A percentile compares a stretch with the other conserved stretches of the same genome.
phyloP scores from a whole-genome alignment of 805 yeast species.

The Brettanomyces naardenensis region DNA sequence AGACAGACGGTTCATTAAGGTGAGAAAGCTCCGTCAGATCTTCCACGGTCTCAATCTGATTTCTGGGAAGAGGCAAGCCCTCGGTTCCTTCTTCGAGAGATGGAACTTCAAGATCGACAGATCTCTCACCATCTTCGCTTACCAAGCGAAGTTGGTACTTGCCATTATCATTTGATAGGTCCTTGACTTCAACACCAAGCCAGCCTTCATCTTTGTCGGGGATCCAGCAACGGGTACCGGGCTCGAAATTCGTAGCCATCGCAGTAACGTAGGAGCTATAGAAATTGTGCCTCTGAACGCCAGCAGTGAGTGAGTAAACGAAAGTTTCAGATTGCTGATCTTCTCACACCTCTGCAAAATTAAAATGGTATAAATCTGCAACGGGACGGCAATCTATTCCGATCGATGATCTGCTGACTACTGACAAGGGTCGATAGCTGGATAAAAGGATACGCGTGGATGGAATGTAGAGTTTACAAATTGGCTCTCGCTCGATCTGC shows the following conservation, averaged over 20 bases:
- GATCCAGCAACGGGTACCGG: slow-evolving; percentile 73
- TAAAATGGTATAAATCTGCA: no score
- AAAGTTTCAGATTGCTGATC: no score
- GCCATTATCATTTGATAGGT: slow-evolving; percentile 31
- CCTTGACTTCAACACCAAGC: slow-evolving; percentile 59
- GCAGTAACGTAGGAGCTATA: background rate
- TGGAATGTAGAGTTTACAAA: no score
- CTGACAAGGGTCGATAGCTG: no score
- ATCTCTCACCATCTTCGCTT: slow-evolving; percentile 41
- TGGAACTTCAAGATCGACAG: slow-evolving; percentile 40
- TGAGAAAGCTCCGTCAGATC: slow-evolving; percentile 90
- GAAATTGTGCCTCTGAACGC: no score
- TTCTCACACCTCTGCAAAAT: no score
- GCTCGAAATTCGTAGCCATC: slow-evolving; percentile 29
- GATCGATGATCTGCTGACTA: no score
- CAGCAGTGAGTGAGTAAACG: no score
- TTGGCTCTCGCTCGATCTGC: no score
- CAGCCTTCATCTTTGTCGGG: slow-evolving; percentile 70
- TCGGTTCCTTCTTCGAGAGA: slow-evolving; percentile 43
- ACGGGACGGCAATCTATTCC: no score
- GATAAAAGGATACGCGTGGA: no score
- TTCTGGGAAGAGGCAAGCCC: slow-evolving; percentile 72
- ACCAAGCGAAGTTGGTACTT: slow-evolving; percentile 44
- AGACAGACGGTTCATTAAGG: slow-evolving; percentile 91
- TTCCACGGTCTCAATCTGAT: slow-evolving; percentile 91